Base-by-base conservation (phyloP, 495 filamentous ascomycete genomes). In the Hypoxylon cercidicola region DNA sequence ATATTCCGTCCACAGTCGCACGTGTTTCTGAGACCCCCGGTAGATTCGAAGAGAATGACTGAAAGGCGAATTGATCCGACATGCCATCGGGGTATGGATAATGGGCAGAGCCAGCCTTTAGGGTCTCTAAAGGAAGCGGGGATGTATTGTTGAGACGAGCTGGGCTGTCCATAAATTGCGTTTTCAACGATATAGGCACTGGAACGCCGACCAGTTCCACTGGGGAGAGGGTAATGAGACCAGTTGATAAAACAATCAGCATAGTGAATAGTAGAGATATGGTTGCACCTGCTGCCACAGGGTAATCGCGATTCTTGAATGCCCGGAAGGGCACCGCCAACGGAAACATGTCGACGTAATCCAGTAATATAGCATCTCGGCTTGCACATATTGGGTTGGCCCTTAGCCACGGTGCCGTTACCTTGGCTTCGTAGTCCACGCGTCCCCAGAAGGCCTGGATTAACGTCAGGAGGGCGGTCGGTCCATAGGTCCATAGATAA, bases 401-500 rank as follows among this genome's bases (percentile, higher is more conserved):
- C 11, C 55, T 45, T 0, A 68, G 50, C 76, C 74, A 78, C 15
- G 75, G 75, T 5, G 69, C 66, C 21, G 62, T 60, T 11, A 65
- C 12, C 34, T 75, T 75, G 21, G 61, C 51, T n/a, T 73, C 62
- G 46, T 66, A 69, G 28, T 75, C 73, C 4, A 65, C 62, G 0
- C 71, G 69, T 2, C 52, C 53, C 75, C 71, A 77, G 1, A 75
- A 3, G 1, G 66, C 71, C 13, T 51, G 60, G 4, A 74, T 40
- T 1, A 73, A 18, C 3, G 71, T 73, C 0, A 77, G 49, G 32
- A 74, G 30, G 0, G 73, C 73, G 3, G 75, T 77, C 21, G 75
- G 73, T 5, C 73, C 73, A 25, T 73, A 75, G 0, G 66, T 73
- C 73, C 72, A 77, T 3, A 68, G 52, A 56, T 75, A 77, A n/a